Evolutionary conservation across 2,329 filamentous ascomycete species (phyloP).

Genomic region (Aspergillus terreus): DNA sequence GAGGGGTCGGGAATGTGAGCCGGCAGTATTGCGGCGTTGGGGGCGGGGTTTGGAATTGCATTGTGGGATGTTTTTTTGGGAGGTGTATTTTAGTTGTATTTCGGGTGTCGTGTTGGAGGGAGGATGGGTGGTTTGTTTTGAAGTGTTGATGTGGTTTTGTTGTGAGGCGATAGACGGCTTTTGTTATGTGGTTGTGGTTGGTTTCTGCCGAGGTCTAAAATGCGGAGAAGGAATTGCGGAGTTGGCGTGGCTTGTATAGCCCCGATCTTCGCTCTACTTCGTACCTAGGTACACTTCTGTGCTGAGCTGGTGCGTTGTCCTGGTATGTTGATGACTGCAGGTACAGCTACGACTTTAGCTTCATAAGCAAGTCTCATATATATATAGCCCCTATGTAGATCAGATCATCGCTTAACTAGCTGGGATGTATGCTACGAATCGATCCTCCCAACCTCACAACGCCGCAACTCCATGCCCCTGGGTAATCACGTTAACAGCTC

Average conservation of each 20-base stretch:
- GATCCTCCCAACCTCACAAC: conserved; percentile 4
- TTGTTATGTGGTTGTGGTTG: neutral
- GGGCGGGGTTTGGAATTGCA: conserved; percentile 29
- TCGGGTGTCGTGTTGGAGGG: neutral
- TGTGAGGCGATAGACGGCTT: too few relatives aligned
- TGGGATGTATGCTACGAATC: neutral
- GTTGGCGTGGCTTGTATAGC: neutral
- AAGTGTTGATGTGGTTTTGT: too few relatives aligned
- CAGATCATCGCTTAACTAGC: neutral
- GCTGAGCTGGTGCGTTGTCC: too few relatives aligned
- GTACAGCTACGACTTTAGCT: neutral
- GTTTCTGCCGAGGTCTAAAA: conserved; percentile 10
- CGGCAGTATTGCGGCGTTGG: conserved; percentile 29
- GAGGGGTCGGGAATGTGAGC: conserved; percentile 42
- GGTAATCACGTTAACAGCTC: neutral
- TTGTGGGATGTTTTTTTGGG: conserved; percentile 7
- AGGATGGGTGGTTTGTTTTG: neutral
- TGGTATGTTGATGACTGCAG: too few relatives aligned
- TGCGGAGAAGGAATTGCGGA: conserved; percentile 7
- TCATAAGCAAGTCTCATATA: neutral
- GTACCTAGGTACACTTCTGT: neutral
- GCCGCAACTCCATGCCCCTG: conserved; percentile 10
- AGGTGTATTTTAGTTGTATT: too few relatives aligned
- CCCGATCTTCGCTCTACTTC: neutral
- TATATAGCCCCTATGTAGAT: neutral